Evolutionary conservation across 208 protist species (phyloP).

Genomic region (Trypanosoma congolense): DNA sequence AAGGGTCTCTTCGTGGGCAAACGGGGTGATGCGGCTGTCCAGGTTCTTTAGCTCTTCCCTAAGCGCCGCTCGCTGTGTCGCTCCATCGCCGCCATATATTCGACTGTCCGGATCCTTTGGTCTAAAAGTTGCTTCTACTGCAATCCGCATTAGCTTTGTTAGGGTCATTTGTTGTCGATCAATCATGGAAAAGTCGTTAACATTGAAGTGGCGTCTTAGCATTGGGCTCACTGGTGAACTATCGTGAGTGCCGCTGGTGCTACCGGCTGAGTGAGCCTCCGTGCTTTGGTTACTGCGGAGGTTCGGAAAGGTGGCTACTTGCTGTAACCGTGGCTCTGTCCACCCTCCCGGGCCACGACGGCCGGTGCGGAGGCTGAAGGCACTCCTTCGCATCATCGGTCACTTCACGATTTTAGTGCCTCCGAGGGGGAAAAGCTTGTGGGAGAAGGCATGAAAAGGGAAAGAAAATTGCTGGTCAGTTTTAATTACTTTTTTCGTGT

Average conservation of each 20-base stretch:
- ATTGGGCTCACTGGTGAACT: no score
- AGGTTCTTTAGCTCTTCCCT: constrained; percentile 71
- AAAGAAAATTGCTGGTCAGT: no score
- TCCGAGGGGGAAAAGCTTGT: not conserved
- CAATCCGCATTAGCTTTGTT: constrained; percentile 33
- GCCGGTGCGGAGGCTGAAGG: constrained; percentile 37
- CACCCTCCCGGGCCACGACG: constrained; percentile 58
- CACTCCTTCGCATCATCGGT: constrained; percentile 11
- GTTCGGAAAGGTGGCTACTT: not conserved
- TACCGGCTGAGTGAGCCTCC: no score
- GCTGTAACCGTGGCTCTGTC: constrained; percentile 31
- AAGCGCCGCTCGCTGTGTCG: constrained; percentile 44
- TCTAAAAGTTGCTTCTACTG: constrained; percentile 61
- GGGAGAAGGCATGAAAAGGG: not conserved
- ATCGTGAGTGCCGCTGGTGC: no score
- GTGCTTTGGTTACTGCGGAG: no score
- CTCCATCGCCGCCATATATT: constrained; percentile 56
- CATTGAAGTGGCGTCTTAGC: constrained; percentile 37
- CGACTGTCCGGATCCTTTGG: constrained; percentile 63
- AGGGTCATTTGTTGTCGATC: constrained; percentile 43
- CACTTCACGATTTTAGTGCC: not conserved
- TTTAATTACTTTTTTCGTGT: no score
- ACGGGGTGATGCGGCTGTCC: constrained; percentile 60
- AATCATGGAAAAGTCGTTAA: constrained; percentile 60
- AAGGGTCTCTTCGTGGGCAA: constrained; percentile 52